These are phyloP conservation scores for Epichloe baconii DNA, from an alignment of 2,329 filamentous ascomycete genomes.

Conservation along the genomic window DNA sequence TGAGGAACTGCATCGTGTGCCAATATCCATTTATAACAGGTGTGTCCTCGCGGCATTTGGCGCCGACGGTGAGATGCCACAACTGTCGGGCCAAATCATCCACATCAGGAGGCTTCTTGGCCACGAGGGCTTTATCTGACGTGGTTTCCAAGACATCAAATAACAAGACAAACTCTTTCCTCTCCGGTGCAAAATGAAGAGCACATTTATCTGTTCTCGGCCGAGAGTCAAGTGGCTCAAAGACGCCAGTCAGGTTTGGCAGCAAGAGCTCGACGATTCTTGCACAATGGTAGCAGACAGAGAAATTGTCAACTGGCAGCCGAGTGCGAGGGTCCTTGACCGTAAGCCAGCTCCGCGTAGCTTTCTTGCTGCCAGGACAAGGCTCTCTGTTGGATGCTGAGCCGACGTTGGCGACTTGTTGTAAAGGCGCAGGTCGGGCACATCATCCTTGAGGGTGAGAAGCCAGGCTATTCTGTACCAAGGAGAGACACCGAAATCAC, in stretches of 20 bases:
- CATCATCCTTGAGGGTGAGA: slow-evolving; percentile 58
- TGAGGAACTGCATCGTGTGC: slow-evolving; percentile 65
- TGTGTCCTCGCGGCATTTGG: slow-evolving; percentile 54
- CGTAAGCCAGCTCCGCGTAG: slow-evolving; percentile 58
- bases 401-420: slow-evolving; percentile 49
- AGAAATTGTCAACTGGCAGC: slow-evolving; percentile 55
- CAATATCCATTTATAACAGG: slow-evolving; percentile 51
- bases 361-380: slow-evolving; percentile 45
- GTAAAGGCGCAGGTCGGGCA: slow-evolving; percentile 56
- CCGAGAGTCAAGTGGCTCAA: slow-evolving; percentile 38
- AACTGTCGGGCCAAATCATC: slow-evolving; percentile 51
- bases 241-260: slow-evolving; percentile 56
- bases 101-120: slow-evolving; percentile 38
- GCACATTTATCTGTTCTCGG: slow-evolving; percentile 49
- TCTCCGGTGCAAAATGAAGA: slow-evolving; percentile 44
- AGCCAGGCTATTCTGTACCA: slow-evolving; percentile 83
- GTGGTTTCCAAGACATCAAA: slow-evolving; percentile 48
- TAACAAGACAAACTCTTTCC: slow-evolving; percentile 43
- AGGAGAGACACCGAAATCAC: slow-evolving; percentile 62
- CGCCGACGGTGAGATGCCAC: slow-evolving; percentile 39
- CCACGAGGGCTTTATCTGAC: slow-evolving; percentile 36
- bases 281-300: slow-evolving; percentile 62
- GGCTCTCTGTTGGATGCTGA: slow-evolving; percentile 34
- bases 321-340: slow-evolving; percentile 55
- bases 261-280: slow-evolving; percentile 60